Base-by-base conservation (phyloP, 495 filamentous ascomycete genomes). In the Hypoxylon intermedium region DNA sequence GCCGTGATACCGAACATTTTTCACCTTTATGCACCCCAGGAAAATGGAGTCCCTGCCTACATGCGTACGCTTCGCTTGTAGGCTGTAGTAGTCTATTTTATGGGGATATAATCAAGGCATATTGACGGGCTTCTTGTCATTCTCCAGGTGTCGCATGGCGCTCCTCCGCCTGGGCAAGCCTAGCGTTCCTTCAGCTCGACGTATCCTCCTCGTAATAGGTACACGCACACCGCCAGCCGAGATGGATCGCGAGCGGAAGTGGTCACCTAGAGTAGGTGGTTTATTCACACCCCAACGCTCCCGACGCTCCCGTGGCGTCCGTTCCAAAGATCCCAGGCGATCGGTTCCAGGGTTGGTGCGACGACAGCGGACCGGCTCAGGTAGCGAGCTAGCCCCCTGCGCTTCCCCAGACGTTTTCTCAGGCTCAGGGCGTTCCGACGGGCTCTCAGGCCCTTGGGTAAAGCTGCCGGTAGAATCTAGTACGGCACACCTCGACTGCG, bases 51-150 rank as follows among this genome's bases (percentile, higher is more conserved):
- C 42, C 47, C 53, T 53, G 42, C 47, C 20, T 31, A 51, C 28
- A 26, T 26, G 24, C 7, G 47, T 53, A 49, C 30, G 42, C 19
- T 28, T 53, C 21, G 54, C 42, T 33, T 64, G 60, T 58, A 54
- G 54, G 60, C 38, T 64, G 54, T 58, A 64, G 54, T 58, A 64
- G 54, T 64, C 20, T 64, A 64, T 49, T 64, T 58, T 58, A 64
- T 64, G 60, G 60, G 45, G 60, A 64, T 58, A 34, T 45, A 54
- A 64, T 54, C 3, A 54, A 58, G 34, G 42, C 50, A 49, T 55
- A 58, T 64, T 58, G 42, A 30, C 37, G 34, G 38, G 26, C 54
- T 47, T 6, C 24, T 50, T 37, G 34, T 13, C 3, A 13, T 5
- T 34, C 26, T 30, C n/a, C n/a, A n/a, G n/a, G n/a, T n/a, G n/a